These are phyloP conservation scores for Xylaria sp. DNA, from an alignment of 2,329 filamentous ascomycete species.

Conservation along the genomic window DNA sequence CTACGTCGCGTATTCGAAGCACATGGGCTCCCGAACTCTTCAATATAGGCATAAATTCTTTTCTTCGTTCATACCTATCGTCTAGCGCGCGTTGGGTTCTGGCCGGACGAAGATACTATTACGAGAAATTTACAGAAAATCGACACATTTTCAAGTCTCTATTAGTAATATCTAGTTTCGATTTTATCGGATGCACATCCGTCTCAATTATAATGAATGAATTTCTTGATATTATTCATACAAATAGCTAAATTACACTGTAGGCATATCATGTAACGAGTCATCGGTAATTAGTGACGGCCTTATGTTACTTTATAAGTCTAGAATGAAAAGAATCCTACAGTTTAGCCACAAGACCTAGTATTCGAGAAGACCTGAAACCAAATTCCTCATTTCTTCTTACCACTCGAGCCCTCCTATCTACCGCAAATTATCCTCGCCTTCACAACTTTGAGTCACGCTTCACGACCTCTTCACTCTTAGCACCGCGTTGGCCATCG, in stretches of 20 bases:
- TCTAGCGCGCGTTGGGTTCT: neutral
- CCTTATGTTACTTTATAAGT: too few species aligned
- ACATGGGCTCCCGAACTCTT: conserved; percentile 24
- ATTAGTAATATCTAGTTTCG: neutral
- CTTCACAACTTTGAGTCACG: conserved; percentile 46
- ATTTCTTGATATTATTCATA: neutral
- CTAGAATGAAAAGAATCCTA: too few species aligned
- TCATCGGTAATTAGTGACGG: too few species aligned
- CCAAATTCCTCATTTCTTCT: too few species aligned
- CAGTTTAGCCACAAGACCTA: too few species aligned
- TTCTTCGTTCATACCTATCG: neutral
- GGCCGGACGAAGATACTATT: neutral
- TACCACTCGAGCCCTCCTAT: neutral
- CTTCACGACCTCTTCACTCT: conserved; percentile 21
- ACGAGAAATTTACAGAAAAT: neutral
- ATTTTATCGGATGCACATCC: neutral
- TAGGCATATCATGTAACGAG: neutral
- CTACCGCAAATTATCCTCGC: neutral
- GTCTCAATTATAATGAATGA: too few species aligned
- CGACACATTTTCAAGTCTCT: neutral
- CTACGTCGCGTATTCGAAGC: conserved; percentile 34
- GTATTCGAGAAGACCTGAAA: too few species aligned
- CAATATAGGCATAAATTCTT: neutral
- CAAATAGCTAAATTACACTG: neutral
- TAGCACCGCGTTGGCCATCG: conserved; percentile 41